Evolutionary conservation across 2,329 filamentous ascomycete species (phyloP).

Genomic region (Sordariomycetes sp.): DNA sequence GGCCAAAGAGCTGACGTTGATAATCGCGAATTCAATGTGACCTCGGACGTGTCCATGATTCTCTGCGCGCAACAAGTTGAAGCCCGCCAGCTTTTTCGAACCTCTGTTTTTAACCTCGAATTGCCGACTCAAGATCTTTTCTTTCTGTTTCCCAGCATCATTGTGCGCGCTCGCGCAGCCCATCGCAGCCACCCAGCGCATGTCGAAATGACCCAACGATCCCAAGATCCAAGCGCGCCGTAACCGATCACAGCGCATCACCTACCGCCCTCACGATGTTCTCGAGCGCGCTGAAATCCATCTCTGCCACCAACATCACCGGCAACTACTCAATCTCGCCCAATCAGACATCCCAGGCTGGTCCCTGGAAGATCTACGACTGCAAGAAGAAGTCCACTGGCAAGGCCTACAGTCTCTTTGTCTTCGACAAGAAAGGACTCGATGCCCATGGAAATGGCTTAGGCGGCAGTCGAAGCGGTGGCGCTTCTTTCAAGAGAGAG

Average conservation of each 20-base stretch:
- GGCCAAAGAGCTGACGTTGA: no score
- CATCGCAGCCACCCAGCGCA: no score
- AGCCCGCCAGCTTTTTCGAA: background rate
- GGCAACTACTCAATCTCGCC: slow-evolving; percentile 81
- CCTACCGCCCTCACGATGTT: slow-evolving; percentile 60
- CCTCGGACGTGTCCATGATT: background rate
- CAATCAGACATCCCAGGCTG: slow-evolving; percentile 68
- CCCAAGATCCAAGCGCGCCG: slow-evolving; percentile 7
- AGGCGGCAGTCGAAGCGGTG: slow-evolving; percentile 16
- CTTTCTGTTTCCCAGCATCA: no score
- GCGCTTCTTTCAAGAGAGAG: slow-evolving; percentile 52
- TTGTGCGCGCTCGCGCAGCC: no score
- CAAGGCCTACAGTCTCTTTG: slow-evolving; percentile 82
- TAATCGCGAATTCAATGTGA: no score
- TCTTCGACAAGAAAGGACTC: slow-evolving; percentile 84
- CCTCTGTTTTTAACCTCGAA: background rate
- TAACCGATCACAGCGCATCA: background rate
- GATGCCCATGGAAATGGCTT: slow-evolving; percentile 43
- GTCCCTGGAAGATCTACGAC: slow-evolving; percentile 96
- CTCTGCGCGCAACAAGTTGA: background rate
- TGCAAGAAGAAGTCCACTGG: slow-evolving; percentile 94
- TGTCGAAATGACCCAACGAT: slow-evolving; percentile 13
- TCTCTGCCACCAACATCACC: slow-evolving; percentile 81
- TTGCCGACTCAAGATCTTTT: no score
- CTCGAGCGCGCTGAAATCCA: slow-evolving; percentile 86